phyloP scores from a whole-genome alignment of 345 rosid genomes.

The Sapria himalayana region DNA sequence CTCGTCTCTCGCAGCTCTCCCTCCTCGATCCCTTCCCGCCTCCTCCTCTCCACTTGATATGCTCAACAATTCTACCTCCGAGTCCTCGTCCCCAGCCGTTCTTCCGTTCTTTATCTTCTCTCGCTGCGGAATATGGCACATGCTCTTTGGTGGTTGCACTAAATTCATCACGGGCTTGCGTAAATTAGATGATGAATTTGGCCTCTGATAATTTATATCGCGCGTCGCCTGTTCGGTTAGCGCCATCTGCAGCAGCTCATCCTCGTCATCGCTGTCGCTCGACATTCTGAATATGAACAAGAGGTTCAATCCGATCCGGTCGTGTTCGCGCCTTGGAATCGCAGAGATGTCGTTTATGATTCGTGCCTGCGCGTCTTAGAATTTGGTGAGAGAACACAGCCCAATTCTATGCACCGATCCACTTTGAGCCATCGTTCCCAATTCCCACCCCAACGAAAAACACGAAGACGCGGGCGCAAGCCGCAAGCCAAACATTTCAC shows the following conservation, averaged over 20 bases:
- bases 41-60: constrained; percentile 97
- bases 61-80: constrained; percentile 96
- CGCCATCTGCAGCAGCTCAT: constrained; percentile 94
- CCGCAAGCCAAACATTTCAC: too few relatives aligned
- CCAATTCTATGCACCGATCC: too few relatives aligned
- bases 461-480: too few relatives aligned
- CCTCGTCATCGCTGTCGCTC: constrained; percentile 65
- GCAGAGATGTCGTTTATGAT: too few relatives aligned
- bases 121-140: constrained; percentile 1
- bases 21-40: constrained; percentile 22
- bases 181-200: constrained; percentile 14
- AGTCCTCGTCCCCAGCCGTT: constrained; percentile 70
- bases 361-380: too few relatives aligned
- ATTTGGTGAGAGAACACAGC: too few relatives aligned
- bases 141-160: constrained; percentile 38
- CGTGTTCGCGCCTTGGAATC: too few relatives aligned
- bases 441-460: too few relatives aligned
- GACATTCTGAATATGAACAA: too few relatives aligned
- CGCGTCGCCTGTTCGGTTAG: constrained; percentile 73
- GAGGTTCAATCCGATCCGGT: too few relatives aligned
- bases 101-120: constrained; percentile 13
- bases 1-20: constrained; percentile 14
- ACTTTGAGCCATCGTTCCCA: too few relatives aligned
- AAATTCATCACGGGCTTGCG: constrained; percentile 59
- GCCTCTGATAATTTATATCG: constrained; percentile 45